Base-by-base conservation (phyloP, 352 stramenopile genomes). In the Salisapilia sapeloensis region DNA sequence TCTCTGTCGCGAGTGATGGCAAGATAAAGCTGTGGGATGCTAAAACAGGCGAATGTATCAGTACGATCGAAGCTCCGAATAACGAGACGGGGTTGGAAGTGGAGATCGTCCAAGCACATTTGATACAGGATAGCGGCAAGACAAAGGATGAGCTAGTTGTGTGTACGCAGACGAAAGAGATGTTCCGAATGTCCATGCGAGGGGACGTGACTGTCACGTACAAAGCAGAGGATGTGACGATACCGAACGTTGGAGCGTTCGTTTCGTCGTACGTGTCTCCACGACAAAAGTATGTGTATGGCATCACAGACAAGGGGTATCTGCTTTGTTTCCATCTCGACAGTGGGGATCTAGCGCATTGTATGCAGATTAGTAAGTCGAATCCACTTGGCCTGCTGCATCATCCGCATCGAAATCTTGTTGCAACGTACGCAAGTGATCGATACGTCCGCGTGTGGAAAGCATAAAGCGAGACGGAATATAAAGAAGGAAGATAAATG, bases 21-120 rank as follows among this genome's bases (percentile, higher is more conserved):
- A 96, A 65, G 3, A 48, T 95, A n/a, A 85, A 90, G 29, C 43
- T 90, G 16, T 97, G 86, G 86, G 70, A 86, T 46, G 40, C 49
- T 23, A 84, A 85, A 28, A 84, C 76, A n/a, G 56, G 63, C 3
- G 75, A 91, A 47, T 86, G 70, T 23, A 15, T 95, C 9, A 40
- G 48, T 14, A 93, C 74, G 29, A 69, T 94, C 34, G 46, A 56
- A 11, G 63, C 77, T 3, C 70, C 66, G 16, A 67, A 55, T 22
- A 53, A 53, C 10, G 53, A 44, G 0, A 49, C 45, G 5, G 53
- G 56, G 13, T 47, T 59, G 14, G 78, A 95, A 50, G 48, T 91
- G 15, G 75, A 91, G 35, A 60, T 93, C 17, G 50, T 86, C 21
- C 76, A 53, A 30, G 59, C 84, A 1, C 22, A 77, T 16, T 38